Evolutionary conservation across 2,329 filamentous ascomycete species (phyloP), one percentile per base, ranked within the genome.

Genomic region (Pestalotiopsis sp.): DNA sequence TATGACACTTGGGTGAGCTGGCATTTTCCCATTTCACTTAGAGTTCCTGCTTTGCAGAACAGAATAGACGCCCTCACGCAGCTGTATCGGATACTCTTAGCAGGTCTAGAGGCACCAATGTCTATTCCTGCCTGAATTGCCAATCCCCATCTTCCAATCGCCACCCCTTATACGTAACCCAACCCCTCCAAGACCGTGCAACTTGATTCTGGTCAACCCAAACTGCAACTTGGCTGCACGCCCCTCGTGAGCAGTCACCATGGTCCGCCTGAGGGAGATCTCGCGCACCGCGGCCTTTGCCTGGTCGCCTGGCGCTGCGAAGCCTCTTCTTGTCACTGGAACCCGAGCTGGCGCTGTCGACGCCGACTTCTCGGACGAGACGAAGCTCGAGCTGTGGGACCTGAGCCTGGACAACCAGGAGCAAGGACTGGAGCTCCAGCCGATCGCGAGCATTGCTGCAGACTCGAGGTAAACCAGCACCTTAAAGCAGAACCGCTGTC

Each of bases 231-330:
- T 73, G 65, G 25, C 65, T 58, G 61, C 66, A 68, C 52, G 31
- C 31, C 31, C 41, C 45, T 65, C 38, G 45, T 52, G 56, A 41
- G n/a, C 70, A 67, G 66, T 68, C 79, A 83, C 75, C 81, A 99
- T 99, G 96, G 95, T 98, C 83, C 93, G 94, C 84, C 87, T 98
- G 82, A 91, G 95, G 87, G 95, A 98, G 86, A 97, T 99, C 79
- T 93, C 94, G 80, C 91, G 96, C 83, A 99, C 96, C 77, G 96
- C 95, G 81, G 93, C 95, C 77, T 99, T 99, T 82, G 94, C 96
- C 78, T 99, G 96, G 95, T 97, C 94, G 74, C 92, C 95, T 31
- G 93, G 91, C 75, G 84, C 93, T 65, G 88, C 89, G 52, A 90
- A 91, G 74, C 94, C 95, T 75, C 86, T 97, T 74, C 86, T 99